phyloP scores from a whole-genome alignment of 345 rosid species.

The Eucalyptus regnans region DNA sequence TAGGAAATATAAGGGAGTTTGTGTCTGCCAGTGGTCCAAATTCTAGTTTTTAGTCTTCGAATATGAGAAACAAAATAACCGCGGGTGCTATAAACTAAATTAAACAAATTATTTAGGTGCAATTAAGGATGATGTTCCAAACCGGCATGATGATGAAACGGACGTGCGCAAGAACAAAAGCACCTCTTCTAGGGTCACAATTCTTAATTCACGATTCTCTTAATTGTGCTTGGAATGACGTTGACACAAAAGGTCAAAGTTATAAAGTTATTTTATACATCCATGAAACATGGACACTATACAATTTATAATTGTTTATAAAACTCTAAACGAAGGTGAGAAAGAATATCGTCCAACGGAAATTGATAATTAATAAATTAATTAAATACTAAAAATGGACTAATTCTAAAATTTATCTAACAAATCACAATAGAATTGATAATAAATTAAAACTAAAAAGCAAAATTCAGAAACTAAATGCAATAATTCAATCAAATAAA shows the following conservation, averaged over 20 bases:
- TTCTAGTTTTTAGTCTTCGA: not conserved
- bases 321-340: too few species aligned
- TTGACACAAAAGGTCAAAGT: not conserved
- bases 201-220: not conserved
- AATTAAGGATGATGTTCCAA: not conserved
- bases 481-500: rapidly evolving
- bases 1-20: not conserved
- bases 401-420: too few species aligned
- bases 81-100: not conserved
- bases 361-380: too few species aligned
- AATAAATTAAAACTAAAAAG: too few species aligned
- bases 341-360: too few species aligned
- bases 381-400: too few species aligned
- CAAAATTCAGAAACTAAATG: too few species aligned
- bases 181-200: not conserved
- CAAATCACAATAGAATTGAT: rapidly evolving
- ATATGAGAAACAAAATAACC: not conserved
- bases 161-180: not conserved
- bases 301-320: too few species aligned
- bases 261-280: not conserved
- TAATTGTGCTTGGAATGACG: not conserved
- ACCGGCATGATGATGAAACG: not conserved
- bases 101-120: not conserved
- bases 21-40: not conserved
- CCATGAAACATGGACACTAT: not conserved